These are phyloP conservation scores for Candida insectalens DNA, from an alignment of 805 yeast species.

Conservation along the genomic window DNA sequence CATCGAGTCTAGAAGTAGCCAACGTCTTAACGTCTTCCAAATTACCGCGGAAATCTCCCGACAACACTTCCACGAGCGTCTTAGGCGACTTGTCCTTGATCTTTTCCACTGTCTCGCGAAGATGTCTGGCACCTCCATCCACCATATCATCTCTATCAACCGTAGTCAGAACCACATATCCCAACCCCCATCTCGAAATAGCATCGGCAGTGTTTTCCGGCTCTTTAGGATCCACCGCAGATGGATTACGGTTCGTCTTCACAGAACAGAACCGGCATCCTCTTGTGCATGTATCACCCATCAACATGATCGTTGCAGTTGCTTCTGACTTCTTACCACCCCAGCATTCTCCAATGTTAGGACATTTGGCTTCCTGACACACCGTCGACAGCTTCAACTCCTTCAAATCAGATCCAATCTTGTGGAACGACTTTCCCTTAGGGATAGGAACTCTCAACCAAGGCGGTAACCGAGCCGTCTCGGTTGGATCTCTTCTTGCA, in stretches of 20 bases:
- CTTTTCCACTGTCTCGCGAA: conserved; percentile 75
- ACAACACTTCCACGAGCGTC: conserved; percentile 82
- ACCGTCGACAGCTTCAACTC: conserved; percentile 90
- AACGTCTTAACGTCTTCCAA: conserved; percentile 67
- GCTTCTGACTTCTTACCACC: conserved; percentile 94
- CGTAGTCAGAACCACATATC: conserved; percentile 93
- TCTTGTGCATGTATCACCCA: conserved; percentile 98
- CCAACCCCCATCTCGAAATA: conserved; percentile 94
- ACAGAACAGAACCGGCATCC: conserved; percentile 99
- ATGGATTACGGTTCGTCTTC: conserved; percentile 82
- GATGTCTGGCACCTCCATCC: conserved; percentile 91
- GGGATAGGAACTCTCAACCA: conserved; percentile 97
- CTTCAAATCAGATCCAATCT: conserved; percentile 74
- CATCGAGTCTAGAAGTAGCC: conserved; percentile 86
- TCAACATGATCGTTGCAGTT: conserved; percentile 92
- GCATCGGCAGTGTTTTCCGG: conserved; percentile 98
- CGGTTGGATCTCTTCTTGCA: conserved; percentile 55
- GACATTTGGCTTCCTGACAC: conserved; percentile 98
- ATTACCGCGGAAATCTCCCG: conserved; percentile 95
- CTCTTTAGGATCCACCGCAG: conserved; percentile 87
- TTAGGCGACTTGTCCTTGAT: conserved; percentile 87
- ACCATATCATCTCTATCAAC: conserved; percentile 92
- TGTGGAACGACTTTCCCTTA: conserved; percentile 79
- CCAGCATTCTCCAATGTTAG: conserved; percentile 99
- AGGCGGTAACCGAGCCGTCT: conserved; percentile 58